Conservation (phyloP, 805 yeast genomes). For the Wickerhamiella musiphila region DNA sequence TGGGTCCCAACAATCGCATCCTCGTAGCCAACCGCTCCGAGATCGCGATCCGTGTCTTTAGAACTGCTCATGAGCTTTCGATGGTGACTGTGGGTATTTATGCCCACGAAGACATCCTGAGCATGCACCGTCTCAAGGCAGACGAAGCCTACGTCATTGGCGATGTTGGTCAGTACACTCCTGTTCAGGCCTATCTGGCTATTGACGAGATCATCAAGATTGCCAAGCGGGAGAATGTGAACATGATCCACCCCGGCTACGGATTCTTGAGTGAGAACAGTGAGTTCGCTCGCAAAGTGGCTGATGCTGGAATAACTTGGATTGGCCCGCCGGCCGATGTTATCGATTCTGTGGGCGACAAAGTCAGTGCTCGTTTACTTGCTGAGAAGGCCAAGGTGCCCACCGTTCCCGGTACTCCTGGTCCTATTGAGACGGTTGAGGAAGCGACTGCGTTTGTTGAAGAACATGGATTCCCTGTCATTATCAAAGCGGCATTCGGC, state of each 20-base stretch:
- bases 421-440: slow-evolving; percentile 68
- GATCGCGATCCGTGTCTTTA: slow-evolving; percentile 40
- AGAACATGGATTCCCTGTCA: slow-evolving; percentile 84
- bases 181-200: slow-evolving; percentile 90
- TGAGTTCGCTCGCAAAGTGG: slow-evolving; percentile 84
- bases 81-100: slow-evolving; percentile 96
- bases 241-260: slow-evolving; percentile 87
- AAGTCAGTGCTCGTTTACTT: slow-evolving; percentile 80
- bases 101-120: slow-evolving; percentile 86
- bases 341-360: slow-evolving; percentile 91
- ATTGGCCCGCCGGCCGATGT: slow-evolving; percentile 80
- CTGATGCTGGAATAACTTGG: slow-evolving; percentile 84
- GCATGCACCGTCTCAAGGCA: slow-evolving; percentile 89
- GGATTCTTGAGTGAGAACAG: slow-evolving; percentile 85
- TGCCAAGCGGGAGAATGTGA: slow-evolving; percentile 59
- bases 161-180: slow-evolving; percentile 71
- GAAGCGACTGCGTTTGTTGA: slow-evolving; percentile 70
- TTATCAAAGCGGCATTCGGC: slow-evolving; percentile 96
- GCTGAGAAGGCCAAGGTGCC: slow-evolving; percentile 77
- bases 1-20: slow-evolving; percentile 35
- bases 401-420: slow-evolving; percentile 94
- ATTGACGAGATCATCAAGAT: slow-evolving; percentile 86
- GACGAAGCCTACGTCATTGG: slow-evolving; percentile 92
- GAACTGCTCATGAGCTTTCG: slow-evolving; percentile 93
- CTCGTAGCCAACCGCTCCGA: slow-evolving; percentile 21